Evolutionary conservation across 83 land plant genomes (phyloP), one percentile per base, ranked within the genome.

Genomic region (Picea abies): DNA sequence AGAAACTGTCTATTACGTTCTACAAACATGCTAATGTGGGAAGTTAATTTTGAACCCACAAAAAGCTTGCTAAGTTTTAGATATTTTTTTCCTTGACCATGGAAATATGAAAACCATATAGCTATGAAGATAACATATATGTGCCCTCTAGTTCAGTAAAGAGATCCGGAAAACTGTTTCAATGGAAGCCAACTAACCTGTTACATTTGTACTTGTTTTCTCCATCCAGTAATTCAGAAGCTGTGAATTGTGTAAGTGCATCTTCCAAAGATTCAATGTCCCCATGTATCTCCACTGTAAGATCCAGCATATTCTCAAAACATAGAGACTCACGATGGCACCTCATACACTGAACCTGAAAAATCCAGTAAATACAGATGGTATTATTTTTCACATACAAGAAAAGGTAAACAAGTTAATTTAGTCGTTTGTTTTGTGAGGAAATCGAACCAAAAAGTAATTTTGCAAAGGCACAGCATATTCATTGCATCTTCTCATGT

Each of bases 241-340:
- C 84, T 63, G 96, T 94, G 79, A 93, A 93, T 61, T 93, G 92
- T 64, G 90, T 86, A 16, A 95, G 85, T 19, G 95, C 96, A 89
- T 94, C 96, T 84, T 95, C 96, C 75, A 95, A 79, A 23, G 98
- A 87, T 81, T 88, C 96, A 71, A 95, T 94, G 89, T 87, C 80
- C 29, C 95, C 98, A 84, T 83, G 89, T 75, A 95, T 95, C 93
- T 95, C 98, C 83, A 95, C 84, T 52, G 96, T 91, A 81, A 95
- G 94, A 85, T 95, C 98, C 96, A 95, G 89, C 65, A 95, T 92
- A 76, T 89, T 94, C 63, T 95, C 98, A 90, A 89, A 94, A 23
- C 89, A 39, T 61, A 92, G 92, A 61, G 98, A 95, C 83, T 90
- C 93, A 83, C 86, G 93, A 26, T 85, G 86, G 88, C 98, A 95